phyloP scores from a whole-genome alignment of 108 stramenopile genomes.

The Seminavis robusta region DNA sequence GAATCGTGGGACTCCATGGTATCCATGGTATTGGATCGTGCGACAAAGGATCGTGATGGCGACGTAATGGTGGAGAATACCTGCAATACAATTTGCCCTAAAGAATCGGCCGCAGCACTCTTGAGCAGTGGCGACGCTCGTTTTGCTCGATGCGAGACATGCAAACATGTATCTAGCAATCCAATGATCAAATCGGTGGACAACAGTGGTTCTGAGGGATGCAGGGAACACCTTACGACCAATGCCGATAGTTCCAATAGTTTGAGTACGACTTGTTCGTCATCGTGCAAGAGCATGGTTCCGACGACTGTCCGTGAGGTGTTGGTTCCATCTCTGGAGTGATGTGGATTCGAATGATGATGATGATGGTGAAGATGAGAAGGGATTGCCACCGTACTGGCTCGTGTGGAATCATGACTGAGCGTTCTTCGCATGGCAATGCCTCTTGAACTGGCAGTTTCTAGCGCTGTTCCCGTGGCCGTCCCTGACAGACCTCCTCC shows the following conservation, averaged over 20 bases:
- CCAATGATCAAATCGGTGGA: slow-evolving; percentile 44
- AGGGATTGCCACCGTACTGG: no score
- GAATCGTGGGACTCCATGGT: neutral
- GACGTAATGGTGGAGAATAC: slow-evolving; percentile 43
- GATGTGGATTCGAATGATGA: no score
- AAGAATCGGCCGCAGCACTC: slow-evolving; percentile 71
- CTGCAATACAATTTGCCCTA: slow-evolving; percentile 70
- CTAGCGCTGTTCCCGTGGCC: neutral
- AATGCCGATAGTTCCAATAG: slow-evolving; percentile 68
- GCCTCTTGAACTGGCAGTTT: neutral
- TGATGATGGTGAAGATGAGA: neutral
- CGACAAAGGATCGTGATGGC: neutral
- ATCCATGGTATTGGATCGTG: neutral
- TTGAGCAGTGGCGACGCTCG: slow-evolving; percentile 48
- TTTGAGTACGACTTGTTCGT: slow-evolving; percentile 76
- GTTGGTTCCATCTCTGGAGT: neutral
- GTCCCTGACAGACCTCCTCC: slow-evolving; percentile 1
- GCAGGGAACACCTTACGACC: slow-evolving; percentile 53
- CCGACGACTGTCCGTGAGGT: neutral
- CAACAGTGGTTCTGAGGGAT: slow-evolving; percentile 16
- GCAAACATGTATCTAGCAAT: slow-evolving; percentile 70
- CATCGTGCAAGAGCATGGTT: slow-evolving; percentile 15
- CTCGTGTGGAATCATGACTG: neutral
- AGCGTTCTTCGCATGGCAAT: no score
- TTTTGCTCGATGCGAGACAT: slow-evolving; percentile 63